These are phyloP conservation scores for Clonostachys chloroleuca DNA, from an alignment of 2,329 filamentous ascomycete species.

Conservation along the genomic window DNA sequence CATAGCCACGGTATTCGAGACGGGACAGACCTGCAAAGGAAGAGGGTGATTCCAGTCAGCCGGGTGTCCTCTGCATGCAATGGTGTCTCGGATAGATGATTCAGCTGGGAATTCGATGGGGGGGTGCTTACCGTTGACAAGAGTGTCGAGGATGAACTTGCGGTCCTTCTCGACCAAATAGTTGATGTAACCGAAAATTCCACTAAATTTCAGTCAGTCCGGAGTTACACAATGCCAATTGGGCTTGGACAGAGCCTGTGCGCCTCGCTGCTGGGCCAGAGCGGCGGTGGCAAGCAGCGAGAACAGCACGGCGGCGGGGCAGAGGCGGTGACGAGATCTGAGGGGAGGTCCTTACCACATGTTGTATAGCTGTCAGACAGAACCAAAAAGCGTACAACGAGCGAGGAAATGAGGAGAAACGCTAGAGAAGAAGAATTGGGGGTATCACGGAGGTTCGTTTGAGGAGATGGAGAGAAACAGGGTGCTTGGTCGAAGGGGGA, in stretches of 20 bases:
- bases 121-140: slow-evolving; percentile 77
- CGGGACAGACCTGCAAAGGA: slow-evolving; percentile 65
- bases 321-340: slow-evolving; percentile 1
- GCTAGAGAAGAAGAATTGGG: not conserved
- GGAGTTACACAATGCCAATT: not conserved
- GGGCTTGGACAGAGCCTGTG: not conserved
- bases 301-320: not conserved
- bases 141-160: slow-evolving; percentile 90
- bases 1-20: slow-evolving; percentile 98
- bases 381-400: not conserved
- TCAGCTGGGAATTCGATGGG: slow-evolving; percentile 11
- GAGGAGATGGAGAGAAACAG: not conserved
- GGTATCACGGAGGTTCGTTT: too few species aligned
- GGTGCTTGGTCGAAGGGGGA: not conserved
- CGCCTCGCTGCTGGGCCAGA: not conserved
- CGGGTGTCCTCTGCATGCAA: not conserved
- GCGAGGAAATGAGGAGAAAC: not conserved
- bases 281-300: slow-evolving; percentile 3
- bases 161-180: slow-evolving; percentile 99
- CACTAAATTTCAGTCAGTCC: slow-evolving; percentile 46
- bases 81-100: slow-evolving; percentile 71
- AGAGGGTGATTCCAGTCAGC: slow-evolving; percentile 17
- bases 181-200: slow-evolving; percentile 98
- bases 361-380: not conserved
- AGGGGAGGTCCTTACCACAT: slow-evolving; percentile 12